These are phyloP conservation scores for Lotus japonicus DNA, from an alignment of 306 rosid genomes.

Conservation along the genomic window DNA sequence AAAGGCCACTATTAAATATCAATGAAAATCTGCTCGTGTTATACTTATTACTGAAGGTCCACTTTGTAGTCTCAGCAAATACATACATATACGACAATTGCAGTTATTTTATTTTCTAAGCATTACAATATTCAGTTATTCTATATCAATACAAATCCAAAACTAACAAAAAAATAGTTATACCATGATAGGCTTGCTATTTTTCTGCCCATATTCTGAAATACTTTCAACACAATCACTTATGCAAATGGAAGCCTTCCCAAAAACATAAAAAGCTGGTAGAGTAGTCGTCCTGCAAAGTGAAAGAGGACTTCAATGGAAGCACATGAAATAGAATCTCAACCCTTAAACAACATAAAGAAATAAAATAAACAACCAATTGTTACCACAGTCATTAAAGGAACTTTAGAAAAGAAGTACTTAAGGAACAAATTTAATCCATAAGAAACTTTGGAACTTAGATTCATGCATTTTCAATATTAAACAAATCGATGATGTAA, in stretches of 20 bases:
- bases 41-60: not conserved
- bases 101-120: conserved; percentile 6
- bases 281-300: conserved; percentile 64
- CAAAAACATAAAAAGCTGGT: conserved; percentile 73
- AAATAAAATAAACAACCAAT: conserved; percentile 2
- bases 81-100: not conserved
- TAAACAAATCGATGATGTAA: not conserved
- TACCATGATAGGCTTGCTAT: conserved; percentile 61
- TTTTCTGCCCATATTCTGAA: conserved; percentile 27
- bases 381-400: not conserved
- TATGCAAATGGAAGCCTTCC: conserved; percentile 56
- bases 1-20: not conserved
- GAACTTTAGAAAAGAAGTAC: not conserved
- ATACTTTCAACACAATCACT: conserved; percentile 45
- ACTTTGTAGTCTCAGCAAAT: not conserved
- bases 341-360: conserved; percentile 5
- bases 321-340: not conserved
- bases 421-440: not conserved
- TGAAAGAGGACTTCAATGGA: conserved; percentile 5
- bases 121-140: conserved; percentile 1
- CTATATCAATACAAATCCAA: not conserved
- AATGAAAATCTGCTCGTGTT: not conserved
- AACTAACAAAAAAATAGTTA: not conserved
- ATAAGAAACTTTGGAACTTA: not conserved
- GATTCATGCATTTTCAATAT: not conserved